Evolutionary conservation across 2,329 filamentous ascomycete species (phyloP).

Genomic region (Claviceps fusiformis): DNA sequence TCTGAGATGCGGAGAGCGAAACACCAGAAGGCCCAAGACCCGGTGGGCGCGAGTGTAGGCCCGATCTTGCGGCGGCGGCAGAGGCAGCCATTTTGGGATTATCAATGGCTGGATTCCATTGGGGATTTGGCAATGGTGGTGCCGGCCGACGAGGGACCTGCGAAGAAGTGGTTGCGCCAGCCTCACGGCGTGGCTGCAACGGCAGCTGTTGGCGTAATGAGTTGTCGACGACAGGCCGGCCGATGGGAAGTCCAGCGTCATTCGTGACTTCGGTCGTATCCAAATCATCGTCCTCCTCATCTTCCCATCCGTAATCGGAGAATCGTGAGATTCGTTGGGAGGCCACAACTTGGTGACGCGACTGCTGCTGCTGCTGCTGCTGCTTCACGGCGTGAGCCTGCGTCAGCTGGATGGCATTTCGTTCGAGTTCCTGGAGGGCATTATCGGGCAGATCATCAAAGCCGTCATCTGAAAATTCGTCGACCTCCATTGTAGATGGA

Average conservation of each 20-base stretch:
- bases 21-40: constrained; percentile 10
- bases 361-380: constrained; percentile 12
- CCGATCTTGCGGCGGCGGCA: constrained; percentile 5
- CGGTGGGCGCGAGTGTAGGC: constrained; percentile 8
- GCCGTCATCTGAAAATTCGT: constrained; percentile 51
- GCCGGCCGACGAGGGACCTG: constrained; percentile 14
- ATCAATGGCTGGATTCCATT: constrained; percentile 24
- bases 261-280: constrained; percentile 45
- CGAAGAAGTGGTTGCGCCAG: constrained; percentile 7
- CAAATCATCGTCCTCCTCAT: constrained; percentile 40
- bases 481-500: constrained; percentile 25
- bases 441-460: constrained; percentile 47
- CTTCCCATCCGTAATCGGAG: constrained; percentile 30
- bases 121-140: constrained; percentile 21
- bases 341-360: constrained; percentile 9
- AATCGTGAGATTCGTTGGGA: constrained; percentile 17
- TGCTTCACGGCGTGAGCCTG: constrained; percentile 24
- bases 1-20: constrained; percentile 16
- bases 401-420: constrained; percentile 47
- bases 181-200: constrained; percentile 16
- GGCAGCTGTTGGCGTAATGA: constrained; percentile 20
- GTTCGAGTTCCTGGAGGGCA: constrained; percentile 48
- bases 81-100: constrained; percentile 10
- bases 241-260: constrained; percentile 27
- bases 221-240: constrained; percentile 22